phyloP scores from a whole-genome alignment of 1,139 yeast species.

The Suhomyces bokatorum region DNA sequence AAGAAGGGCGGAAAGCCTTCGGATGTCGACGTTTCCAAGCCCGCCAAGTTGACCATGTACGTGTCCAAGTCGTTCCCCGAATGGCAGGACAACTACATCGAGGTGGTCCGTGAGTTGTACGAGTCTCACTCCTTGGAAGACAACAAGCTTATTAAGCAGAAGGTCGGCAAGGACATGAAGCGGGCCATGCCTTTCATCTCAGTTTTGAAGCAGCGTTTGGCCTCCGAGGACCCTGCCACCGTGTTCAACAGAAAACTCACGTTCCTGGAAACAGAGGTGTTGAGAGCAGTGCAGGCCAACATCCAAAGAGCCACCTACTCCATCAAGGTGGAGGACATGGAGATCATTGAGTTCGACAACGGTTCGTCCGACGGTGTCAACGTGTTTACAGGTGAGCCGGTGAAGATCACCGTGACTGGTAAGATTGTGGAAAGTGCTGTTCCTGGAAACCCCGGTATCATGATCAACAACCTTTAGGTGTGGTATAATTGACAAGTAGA shows the following conservation, averaged over 20 bases:
- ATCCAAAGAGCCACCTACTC: constrained; percentile 69
- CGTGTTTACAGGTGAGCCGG: constrained; percentile 67
- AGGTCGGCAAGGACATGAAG: constrained; percentile 80
- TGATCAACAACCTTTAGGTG: constrained; percentile 56
- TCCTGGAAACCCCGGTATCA: constrained; percentile 92
- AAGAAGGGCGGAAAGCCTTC: constrained; percentile 83
- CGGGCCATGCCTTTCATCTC: constrained; percentile 98
- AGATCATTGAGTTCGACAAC: constrained; percentile 55
- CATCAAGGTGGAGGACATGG: constrained; percentile 56
- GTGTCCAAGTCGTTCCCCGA: constrained; percentile 87
- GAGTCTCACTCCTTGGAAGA: constrained; percentile 63
- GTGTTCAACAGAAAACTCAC: constrained; percentile 87
- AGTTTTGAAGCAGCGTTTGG: constrained; percentile 75
- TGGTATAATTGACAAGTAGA: not conserved
- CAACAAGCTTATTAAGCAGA: constrained; percentile 58
- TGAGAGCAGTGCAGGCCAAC: constrained; percentile 55
- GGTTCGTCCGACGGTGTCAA: constrained; percentile 65
- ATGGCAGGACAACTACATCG: constrained; percentile 91
- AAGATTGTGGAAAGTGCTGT: constrained; percentile 81
- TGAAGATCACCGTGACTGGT: constrained; percentile 58
- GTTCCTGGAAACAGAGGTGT: constrained; percentile 72
- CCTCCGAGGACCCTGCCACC: constrained; percentile 62
- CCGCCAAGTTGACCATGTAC: constrained; percentile 70
- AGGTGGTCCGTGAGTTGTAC: constrained; percentile 76
- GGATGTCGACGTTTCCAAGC: constrained; percentile 69